Base-by-base conservation (phyloP, 1,284 basidiomycete species). In the Leccinum subfulvum region DNA sequence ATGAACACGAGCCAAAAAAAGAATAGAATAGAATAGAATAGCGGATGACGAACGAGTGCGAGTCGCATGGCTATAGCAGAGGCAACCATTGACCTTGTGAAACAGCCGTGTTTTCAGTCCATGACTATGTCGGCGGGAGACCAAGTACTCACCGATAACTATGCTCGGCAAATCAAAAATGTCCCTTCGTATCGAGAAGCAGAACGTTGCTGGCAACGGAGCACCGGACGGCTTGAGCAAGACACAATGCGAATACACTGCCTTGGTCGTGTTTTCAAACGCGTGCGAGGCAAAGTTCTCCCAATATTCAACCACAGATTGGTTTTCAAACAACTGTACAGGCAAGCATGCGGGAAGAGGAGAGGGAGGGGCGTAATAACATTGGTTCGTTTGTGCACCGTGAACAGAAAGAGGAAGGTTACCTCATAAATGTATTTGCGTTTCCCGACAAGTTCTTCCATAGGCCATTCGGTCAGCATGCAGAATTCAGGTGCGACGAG, bases 401-500 rank as follows among this genome's bases (percentile, higher is more conserved):
- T 66, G 60, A 64, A 66, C 66, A 63, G 63, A 66, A 59, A 64
- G 67, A 70, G 60, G 66, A 68, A 61, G 39, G 33, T 68, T 71
- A 91, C 92, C 84, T 96, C 92, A 77, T 95, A 97, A 67, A 97
- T 94, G 77, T 90, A 97, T 71, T 91, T 94, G 73, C 87, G 83
- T 66, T 83, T 85, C 11, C 87, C 87, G 18, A 95, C 76, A 35
- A 98, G 81, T 66, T 97, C 94, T 63, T 92, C 89, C 75, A 90
- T 84, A 16, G 87, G 85, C 91, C 93, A 94, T 68, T 91, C 92
- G 3, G 95, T 95, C 64, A 99, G 82, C 84, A 95, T 91, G 75
- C 91, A 95, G 74, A 99, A 99, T 78, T 99, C 96, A 2, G 95
- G 91, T 0, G 96, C 95, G 53, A 97, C 97, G 52, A 97, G 88